Percentiles rank a stretch among this genome's conserved stretches.
phyloP scores from a whole-genome alignment of 2,329 filamentous ascomycete species.

The Fusarium xyrophilum region DNA sequence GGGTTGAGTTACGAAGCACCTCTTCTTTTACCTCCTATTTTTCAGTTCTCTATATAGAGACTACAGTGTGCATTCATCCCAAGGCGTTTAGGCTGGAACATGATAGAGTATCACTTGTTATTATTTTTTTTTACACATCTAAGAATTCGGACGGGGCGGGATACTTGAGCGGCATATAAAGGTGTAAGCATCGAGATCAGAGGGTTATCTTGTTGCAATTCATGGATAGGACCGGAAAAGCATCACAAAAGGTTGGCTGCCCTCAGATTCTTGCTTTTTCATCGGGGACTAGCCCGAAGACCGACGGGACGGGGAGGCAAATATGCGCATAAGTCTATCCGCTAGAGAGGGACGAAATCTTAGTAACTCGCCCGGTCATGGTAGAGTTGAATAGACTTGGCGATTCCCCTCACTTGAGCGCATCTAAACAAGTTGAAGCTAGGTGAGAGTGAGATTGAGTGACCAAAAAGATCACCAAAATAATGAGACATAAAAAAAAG shows the following conservation, averaged over 20 bases:
- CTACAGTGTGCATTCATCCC: conserved; percentile 37
- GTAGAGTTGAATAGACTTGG: conserved; percentile 33
- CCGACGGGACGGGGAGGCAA: conserved; percentile 10
- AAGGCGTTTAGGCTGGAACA: conserved; percentile 45
- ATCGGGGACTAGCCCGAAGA: conserved; percentile 19
- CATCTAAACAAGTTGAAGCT: conserved; percentile 19
- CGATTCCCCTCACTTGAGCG: conserved; percentile 28
- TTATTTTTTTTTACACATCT: conserved; percentile 23
- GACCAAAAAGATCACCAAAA: conserved; percentile 1
- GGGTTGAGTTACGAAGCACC: background rate
- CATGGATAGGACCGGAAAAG: conserved; percentile 22
- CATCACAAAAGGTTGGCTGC: conserved; percentile 19
- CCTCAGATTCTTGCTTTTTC: conserved; percentile 24
- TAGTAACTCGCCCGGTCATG: conserved; percentile 27
- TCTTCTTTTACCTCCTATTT: conserved; percentile 15
- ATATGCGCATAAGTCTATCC: conserved; percentile 19
- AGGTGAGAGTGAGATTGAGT: background rate
- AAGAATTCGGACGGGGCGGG: conserved; percentile 36
- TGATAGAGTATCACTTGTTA: conserved; percentile 40
- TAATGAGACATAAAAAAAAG: conserved; percentile 10
- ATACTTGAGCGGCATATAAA: conserved; percentile 32
- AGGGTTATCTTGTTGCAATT: conserved; percentile 19
- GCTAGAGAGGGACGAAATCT: conserved; percentile 24
- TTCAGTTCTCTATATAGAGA: conserved; percentile 30
- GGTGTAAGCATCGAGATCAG: conserved; percentile 32